Evolutionary conservation across 129 eudicot species (phyloP), one percentile per base, ranked within the genome.

Genomic region (Tagetes erecta): DNA sequence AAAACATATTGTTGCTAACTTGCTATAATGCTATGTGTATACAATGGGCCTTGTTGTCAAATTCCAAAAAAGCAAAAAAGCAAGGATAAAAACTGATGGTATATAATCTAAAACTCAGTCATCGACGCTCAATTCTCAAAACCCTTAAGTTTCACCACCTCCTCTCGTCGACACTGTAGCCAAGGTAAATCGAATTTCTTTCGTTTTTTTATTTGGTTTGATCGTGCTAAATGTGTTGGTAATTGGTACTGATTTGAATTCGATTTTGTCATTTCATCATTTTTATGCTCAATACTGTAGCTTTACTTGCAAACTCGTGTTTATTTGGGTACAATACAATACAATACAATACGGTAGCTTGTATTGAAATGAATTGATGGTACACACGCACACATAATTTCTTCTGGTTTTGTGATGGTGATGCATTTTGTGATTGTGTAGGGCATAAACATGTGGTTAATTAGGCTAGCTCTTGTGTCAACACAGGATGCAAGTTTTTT

Each of bases 61-160:
- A 20, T 20, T 14, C 10, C 1, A 47, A n/a, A 9, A 74, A 73
- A 59, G 27, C 27, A 20, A 20, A 20, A 20, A 20, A n/a, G 0
- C 13, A 37, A 74, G 78, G 78, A 51, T 74, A 5, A 63, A 63
- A 74, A 8, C 49, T 74, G 63, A 36, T 63, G 47, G 71, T 46
- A 74, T 74, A 74, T 47, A 46, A 46, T 27, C 31, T 13, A 20
- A 31, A 49, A 1, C 51, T 63, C 50, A 49, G 3, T 40, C 8
- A 74, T 13, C n/a, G 79, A 64, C 53, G 64, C 79, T 75, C 63
- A 75, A 64, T 42, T 53, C 79, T 75, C 63, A 75, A 75, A 75
- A 49, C 72, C 72, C 79, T 75, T 0, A 20, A 20, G 27, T 60
- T 1, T 50, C 72, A 75, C 6, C 79, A 52, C 33, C 39, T 35